Percentiles rank a stretch among this genome's conserved stretches.
These are phyloP conservation scores for Cercophora scortea DNA, from an alignment of 495 filamentous ascomycete species.

Conservation along the genomic window DNA sequence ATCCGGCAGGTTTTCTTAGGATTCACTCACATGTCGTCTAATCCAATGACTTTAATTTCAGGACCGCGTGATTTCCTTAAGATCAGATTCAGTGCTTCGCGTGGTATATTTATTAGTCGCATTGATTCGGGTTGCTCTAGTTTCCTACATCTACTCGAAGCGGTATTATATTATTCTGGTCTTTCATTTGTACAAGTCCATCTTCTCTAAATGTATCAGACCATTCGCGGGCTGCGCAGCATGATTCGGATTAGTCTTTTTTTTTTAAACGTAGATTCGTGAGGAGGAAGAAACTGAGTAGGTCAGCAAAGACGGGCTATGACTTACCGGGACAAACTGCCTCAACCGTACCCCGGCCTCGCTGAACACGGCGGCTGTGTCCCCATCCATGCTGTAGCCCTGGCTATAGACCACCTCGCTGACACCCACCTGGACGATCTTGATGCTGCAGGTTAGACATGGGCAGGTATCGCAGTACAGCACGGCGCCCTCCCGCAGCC, in stretches of 20 bases:
- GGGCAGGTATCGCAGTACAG: constrained; percentile 97
- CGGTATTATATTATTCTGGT: no score
- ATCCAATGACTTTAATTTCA: no score
- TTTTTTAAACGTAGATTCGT: not conserved
- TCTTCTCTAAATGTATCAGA: constrained; percentile 44
- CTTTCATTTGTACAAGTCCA: constrained; percentile 18
- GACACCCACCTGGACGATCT: constrained; percentile 93
- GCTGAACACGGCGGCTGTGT: constrained; percentile 71
- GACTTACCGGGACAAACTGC: constrained; percentile 73
- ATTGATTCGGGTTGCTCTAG: no score
- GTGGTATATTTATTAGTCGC: no score
- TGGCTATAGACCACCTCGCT: constrained; percentile 90
- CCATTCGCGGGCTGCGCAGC: constrained; percentile 42
- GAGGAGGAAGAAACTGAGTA: not conserved
- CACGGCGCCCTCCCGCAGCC: constrained; percentile 69
- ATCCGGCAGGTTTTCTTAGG: not conserved
- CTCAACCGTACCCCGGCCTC: constrained; percentile 69
- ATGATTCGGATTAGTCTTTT: no score
- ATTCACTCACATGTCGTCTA: not conserved
- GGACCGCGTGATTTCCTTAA: no score
- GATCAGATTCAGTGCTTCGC: no score
- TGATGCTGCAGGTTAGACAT: constrained; percentile 96
- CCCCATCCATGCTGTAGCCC: constrained; percentile 85
- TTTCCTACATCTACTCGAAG: no score
- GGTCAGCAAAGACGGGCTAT: not conserved